A percentile compares a stretch with the other conserved stretches of the same genome.
These are phyloP conservation scores for Fusarium caatingaense DNA, from an alignment of 2,329 filamentous ascomycete species.

Conservation along the genomic window DNA sequence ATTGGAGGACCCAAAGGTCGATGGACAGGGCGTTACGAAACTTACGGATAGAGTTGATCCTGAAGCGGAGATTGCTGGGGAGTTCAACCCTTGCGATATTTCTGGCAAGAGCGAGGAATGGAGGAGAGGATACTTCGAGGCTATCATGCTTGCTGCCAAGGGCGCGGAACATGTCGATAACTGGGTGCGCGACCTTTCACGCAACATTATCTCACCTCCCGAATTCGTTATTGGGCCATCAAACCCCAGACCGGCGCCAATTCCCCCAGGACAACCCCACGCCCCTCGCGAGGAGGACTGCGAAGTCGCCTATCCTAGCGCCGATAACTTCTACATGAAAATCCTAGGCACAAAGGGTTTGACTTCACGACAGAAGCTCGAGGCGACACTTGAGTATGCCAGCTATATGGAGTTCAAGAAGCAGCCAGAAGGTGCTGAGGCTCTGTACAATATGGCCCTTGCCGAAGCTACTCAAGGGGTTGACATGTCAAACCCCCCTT, in stretches of 20 bases:
- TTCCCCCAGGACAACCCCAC: conserved; percentile 70
- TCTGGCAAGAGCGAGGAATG: conserved; percentile 82
- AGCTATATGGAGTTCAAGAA: conserved; percentile 86
- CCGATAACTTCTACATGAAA: conserved; percentile 83
- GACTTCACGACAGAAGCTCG: conserved; percentile 79
- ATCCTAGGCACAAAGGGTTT: conserved; percentile 86
- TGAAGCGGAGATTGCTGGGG: conserved; percentile 73
- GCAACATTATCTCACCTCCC: conserved; percentile 74
- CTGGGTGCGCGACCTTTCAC: conserved; percentile 76
- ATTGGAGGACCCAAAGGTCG: conserved; percentile 75
- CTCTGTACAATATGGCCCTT: conserved; percentile 81
- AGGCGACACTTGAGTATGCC: conserved; percentile 85
- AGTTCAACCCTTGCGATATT: conserved; percentile 75
- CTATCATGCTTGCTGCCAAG: conserved; percentile 80
- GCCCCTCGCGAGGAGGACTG: conserved; percentile 82
- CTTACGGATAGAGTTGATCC: conserved; percentile 71
- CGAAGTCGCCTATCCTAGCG: conserved; percentile 72
- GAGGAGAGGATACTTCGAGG: conserved; percentile 86
- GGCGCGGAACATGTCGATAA: conserved; percentile 85
- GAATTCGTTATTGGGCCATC: conserved; percentile 83
- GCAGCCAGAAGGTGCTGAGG: conserved; percentile 70
- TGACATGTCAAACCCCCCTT: conserved; percentile 52
- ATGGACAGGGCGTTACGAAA: conserved; percentile 73
- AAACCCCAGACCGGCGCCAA: conserved; percentile 81
- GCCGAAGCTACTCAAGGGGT: conserved; percentile 75